A percentile compares a stretch with the other conserved stretches of the same genome.
Conservation (phyloP, 352 stramenopile genomes). For the Pythium guiyangense region DNA sequence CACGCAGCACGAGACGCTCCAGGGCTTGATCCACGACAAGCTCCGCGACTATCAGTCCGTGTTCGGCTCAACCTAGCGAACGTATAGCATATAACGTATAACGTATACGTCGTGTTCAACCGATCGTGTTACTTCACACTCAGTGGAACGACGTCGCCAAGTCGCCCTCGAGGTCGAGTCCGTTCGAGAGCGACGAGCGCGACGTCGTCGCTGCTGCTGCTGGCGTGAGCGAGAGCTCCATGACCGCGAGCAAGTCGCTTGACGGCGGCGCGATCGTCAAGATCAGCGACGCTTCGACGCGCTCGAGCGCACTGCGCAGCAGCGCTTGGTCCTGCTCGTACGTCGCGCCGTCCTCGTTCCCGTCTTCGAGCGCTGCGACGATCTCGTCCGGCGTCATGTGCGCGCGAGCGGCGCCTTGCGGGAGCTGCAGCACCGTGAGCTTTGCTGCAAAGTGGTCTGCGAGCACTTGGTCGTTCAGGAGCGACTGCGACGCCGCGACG, state of each 20-base stretch:
- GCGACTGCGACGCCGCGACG: slow-evolving; percentile 36
- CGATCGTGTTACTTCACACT: background rate
- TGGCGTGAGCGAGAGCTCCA: slow-evolving; percentile 39
- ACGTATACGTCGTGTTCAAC: background rate
- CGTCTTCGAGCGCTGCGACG: slow-evolving; percentile 44
- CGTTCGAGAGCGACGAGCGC: slow-evolving; percentile 31
- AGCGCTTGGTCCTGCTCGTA: slow-evolving; percentile 61
- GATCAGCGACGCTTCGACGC: slow-evolving; percentile 35
- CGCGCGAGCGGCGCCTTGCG: slow-evolving; percentile 16
- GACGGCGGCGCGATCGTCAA: slow-evolving; percentile 52
- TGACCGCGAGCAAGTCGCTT: slow-evolving; percentile 59
- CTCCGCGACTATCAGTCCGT: slow-evolving; percentile 30
- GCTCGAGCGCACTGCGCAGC: slow-evolving; percentile 37
- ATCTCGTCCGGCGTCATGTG: slow-evolving; percentile 33
- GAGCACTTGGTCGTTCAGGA: slow-evolving; percentile 52
- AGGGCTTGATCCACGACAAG: slow-evolving; percentile 30
- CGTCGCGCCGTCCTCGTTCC: slow-evolving; percentile 29
- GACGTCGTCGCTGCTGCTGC: slow-evolving; percentile 14
- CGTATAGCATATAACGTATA: no score
- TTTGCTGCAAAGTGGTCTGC: slow-evolving; percentile 43
- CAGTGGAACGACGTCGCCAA: slow-evolving; percentile 13
- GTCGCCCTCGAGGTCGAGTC: slow-evolving; percentile 18
- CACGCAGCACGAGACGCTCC: slow-evolving; percentile 31
- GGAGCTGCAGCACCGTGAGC: slow-evolving; percentile 38
- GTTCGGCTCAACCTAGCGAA: no score